Evolutionary conservation across 2,329 filamentous ascomycete species (phyloP).

Genomic region (Amylocarpus encephaloides): DNA sequence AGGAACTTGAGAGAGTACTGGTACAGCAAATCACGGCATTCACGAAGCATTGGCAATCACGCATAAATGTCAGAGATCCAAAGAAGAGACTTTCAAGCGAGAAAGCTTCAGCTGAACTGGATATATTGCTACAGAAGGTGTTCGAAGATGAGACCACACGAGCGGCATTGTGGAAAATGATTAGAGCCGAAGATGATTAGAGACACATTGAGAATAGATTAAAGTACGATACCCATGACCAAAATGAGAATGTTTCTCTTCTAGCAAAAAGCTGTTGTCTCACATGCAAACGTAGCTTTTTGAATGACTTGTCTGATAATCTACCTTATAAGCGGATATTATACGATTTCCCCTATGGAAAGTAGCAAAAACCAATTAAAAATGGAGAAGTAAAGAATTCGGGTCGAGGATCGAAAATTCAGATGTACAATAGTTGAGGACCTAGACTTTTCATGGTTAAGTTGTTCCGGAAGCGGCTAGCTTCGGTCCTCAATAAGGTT

Average conservation of each 20-base stretch:
- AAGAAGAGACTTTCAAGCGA: slow-evolving; percentile 40
- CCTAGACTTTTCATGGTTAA: too few species aligned
- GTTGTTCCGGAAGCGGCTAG: too few species aligned
- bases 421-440: too few species aligned
- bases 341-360: too few species aligned
- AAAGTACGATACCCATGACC: neutral
- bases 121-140: slow-evolving; percentile 48
- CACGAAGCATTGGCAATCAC: slow-evolving; percentile 51
- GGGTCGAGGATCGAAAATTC: too few species aligned
- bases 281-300: too few species aligned
- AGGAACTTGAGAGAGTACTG: slow-evolving; percentile 57
- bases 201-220: neutral
- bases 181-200: slow-evolving; percentile 22
- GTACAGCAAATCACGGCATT: slow-evolving; percentile 58
- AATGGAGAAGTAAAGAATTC: too few species aligned
- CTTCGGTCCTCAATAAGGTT: too few species aligned
- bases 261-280: neutral
- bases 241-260: neutral
- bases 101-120: slow-evolving; percentile 50
- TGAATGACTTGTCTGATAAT: too few species aligned
- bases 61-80: slow-evolving; percentile 40
- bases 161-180: slow-evolving; percentile 31
- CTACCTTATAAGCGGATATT: too few species aligned
- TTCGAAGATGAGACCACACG: slow-evolving; percentile 38
- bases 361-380: too few species aligned